Base-by-base conservation (phyloP, 805 yeast species). In the Blastobotrys americana region DNA sequence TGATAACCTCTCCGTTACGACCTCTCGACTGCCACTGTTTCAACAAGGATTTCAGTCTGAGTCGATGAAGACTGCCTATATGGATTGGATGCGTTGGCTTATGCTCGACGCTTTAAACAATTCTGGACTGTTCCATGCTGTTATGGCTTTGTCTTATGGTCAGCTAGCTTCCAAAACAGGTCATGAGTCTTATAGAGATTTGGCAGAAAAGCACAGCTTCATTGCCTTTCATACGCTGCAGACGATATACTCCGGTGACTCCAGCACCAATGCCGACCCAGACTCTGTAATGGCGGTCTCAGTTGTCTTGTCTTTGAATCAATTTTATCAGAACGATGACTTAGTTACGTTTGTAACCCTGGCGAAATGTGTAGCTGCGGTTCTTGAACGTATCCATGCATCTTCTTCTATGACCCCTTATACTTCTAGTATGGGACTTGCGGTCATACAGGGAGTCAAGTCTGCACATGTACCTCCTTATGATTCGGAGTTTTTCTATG, bases 391-490 rank as follows among this genome's bases (percentile, higher is more conserved):
- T 27, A 45, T 50, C 13, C 51, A 50, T 13, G 41, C 44, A 37
- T 40, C 50, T 18, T 44, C 53, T 15, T 38, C 51, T 15, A 50
- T 53, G 25, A 51, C 59, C 6, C 53, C 54, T 5, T 52, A 48
- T 20, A 52, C 60, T 13, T 41, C 50, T 3, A 55, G 61, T 40
- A 56, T 56, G 59, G 44, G 51, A 6, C 55, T 54, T 25, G 53
- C 59, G n/a, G 42, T 58, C 3, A 49, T 57, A 42, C 68, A 65
- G 46, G 60, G 63, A 47, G 58, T 63, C 41, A 61, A 60, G 44
- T 44, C 62, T 9, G 58, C 63, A 39, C 61, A 64, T 41, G 55
- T 61, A 4, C 60, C 63, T 5, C 55, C 66, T 3, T 66, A 66
- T 48, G 52, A 53, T 22, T 43, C 59, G 0, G 43, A 31, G 1